Evolutionary conservation across 768 basidiomycete species (phyloP).

Genomic region (Cystobasidium onofrii): DNA sequence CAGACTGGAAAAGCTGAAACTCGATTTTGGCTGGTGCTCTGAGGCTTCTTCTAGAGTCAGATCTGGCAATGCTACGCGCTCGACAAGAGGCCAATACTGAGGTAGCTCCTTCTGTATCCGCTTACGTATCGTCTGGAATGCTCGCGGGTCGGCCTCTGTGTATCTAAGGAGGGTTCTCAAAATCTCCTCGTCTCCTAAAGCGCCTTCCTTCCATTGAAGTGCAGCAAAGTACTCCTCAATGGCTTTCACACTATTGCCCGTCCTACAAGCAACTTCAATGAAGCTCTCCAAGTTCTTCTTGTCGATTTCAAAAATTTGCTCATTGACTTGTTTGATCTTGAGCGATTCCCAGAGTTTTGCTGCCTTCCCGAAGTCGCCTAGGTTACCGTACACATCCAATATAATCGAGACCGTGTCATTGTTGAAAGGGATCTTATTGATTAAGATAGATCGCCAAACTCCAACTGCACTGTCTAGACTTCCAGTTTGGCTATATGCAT

Average conservation of each 20-base stretch:
- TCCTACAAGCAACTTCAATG: conserved; percentile 76
- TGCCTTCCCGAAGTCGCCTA: conserved; percentile 47
- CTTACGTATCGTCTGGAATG: not conserved
- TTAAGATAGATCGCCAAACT: conserved; percentile 60
- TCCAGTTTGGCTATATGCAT: conserved; percentile 72
- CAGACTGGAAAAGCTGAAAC: not conserved
- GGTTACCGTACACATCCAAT: conserved; percentile 70
- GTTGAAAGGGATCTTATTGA: conserved; percentile 58
- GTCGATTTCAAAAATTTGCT: conserved; percentile 51
- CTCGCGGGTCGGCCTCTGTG: not conserved
- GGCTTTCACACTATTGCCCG: conserved; percentile 61
- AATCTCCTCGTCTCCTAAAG: not conserved
- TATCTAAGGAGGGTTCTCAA: conserved; percentile 34
- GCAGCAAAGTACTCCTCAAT: conserved; percentile 55
- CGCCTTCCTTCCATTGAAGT: conserved; percentile 1
- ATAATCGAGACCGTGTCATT: conserved; percentile 68
- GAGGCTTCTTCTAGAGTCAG: not conserved
- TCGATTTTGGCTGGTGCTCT: not conserved
- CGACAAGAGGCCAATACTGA: conserved; percentile 26
- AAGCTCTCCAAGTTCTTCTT: conserved; percentile 69
- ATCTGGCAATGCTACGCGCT: not conserved
- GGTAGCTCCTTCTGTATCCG: conserved; percentile 2
- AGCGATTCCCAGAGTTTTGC: conserved; percentile 42
- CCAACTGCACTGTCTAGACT: conserved; percentile 63
- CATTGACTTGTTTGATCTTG: conserved; percentile 35